Evolutionary conservation across 352 stramenopile species (phyloP), one percentile per base, ranked within the genome.

Genomic region (Globisporangium radiosum): DNA sequence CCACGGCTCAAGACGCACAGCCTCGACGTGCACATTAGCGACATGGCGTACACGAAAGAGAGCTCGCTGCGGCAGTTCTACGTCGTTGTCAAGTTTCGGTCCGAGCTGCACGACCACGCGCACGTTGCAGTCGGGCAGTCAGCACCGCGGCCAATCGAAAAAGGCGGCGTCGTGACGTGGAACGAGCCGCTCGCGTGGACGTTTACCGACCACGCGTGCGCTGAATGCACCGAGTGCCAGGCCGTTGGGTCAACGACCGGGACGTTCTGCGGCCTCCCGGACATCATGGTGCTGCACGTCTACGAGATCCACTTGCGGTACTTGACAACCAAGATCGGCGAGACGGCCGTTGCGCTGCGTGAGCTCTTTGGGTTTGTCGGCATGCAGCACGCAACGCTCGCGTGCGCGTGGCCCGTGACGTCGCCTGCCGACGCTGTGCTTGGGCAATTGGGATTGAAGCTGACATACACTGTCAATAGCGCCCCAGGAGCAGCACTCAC

Each of bases 1-100:
- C 33, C 47, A 14, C 19, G 50, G 64, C 60, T 90, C 54, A 88
- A 89, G 72, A 79, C 74, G 36, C 85, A 94, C 56, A 52, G 61
- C 9, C 64, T 94, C 6, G 78, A 88, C 47, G 68, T 81, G 15
- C 57, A 81, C 14, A 67, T 94, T 13, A 79, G 88, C 42, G 75
- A 90, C 47, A 86, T 94, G 72, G 78, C 73, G 17, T 88, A 91
- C 56, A 62, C 73, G 47, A 91, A 88, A 52, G 85, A 94, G 45
- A 73, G 78, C 8, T 73, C 80, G 19, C 52, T 91, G 57, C 85
- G 85, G 15, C 82, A 92, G 60, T 92, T 92, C 59, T 94, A 92
- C 73, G 71, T 90, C 14, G 85, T 94, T 33, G 71, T 83, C 65
- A 92, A 92, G 66, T 94, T 90, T 59, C 88, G 91, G 56, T 92